Percentiles rank a stretch among this genome's conserved stretches.
These are phyloP conservation scores for Amylocarpus encephaloides DNA, from an alignment of 2,329 filamentous ascomycete species.

Conservation along the genomic window DNA sequence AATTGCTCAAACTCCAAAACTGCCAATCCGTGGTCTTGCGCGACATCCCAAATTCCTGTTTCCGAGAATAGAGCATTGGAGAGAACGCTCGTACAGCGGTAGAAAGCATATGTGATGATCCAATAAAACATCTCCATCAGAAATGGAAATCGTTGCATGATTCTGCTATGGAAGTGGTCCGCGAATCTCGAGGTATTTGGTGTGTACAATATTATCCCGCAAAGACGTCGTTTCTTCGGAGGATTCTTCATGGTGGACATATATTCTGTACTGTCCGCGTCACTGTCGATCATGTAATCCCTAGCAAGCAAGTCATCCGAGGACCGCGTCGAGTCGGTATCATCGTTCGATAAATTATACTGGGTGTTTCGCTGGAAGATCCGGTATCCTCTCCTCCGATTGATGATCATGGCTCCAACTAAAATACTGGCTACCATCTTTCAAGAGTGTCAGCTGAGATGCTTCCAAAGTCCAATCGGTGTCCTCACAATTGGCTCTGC, in stretches of 20 bases:
- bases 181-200: slow-evolving; percentile 58
- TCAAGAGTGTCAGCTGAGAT: slow-evolving; percentile 10
- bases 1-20: slow-evolving; percentile 51
- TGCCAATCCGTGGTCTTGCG: slow-evolving; percentile 48
- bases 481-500: slow-evolving; percentile 29
- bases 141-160: slow-evolving; percentile 61
- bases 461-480: not conserved
- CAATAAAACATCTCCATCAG: slow-evolving; percentile 64
- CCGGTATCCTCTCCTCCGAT: slow-evolving; percentile 23
- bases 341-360: slow-evolving; percentile 22
- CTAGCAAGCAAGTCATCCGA: slow-evolving; percentile 27
- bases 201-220: slow-evolving; percentile 43
- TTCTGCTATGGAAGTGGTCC: slow-evolving; percentile 52
- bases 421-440: slow-evolving; percentile 32
- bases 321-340: slow-evolving; percentile 23
- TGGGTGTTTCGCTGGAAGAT: slow-evolving; percentile 20
- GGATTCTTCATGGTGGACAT: slow-evolving; percentile 30
- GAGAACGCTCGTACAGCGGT: slow-evolving; percentile 25
- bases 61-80: slow-evolving; percentile 33
- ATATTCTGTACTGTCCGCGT: slow-evolving; percentile 18
- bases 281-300: slow-evolving; percentile 24
- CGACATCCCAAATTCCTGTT: slow-evolving; percentile 45
- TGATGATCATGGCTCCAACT: slow-evolving; percentile 29
- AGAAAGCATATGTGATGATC: slow-evolving; percentile 43
- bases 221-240: slow-evolving; percentile 45